These are phyloP conservation scores for Phoma sp. DNA, from an alignment of 2,329 filamentous ascomycete species.

Conservation along the genomic window DNA sequence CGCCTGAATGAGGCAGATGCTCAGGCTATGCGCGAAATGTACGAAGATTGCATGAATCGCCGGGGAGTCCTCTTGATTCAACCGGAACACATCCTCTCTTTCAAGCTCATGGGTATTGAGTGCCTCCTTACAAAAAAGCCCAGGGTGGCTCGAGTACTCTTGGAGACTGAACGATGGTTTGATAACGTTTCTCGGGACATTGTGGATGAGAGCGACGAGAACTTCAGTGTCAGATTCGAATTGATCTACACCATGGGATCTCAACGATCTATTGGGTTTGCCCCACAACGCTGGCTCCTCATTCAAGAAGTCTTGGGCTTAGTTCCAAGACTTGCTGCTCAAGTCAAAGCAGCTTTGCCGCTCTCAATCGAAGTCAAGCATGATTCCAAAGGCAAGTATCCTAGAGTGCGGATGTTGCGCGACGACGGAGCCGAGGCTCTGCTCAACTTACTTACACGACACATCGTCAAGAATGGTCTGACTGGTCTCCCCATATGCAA, in stretches of 20 bases:
- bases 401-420: conserved; percentile 59
- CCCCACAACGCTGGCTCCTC: conserved; percentile 64
- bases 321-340: conserved; percentile 44
- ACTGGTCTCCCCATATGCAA: conserved; percentile 54
- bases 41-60: conserved; percentile 55
- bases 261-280: conserved; percentile 60
- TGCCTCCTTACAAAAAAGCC: conserved; percentile 45
- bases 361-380: conserved; percentile 54
- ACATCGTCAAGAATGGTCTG: conserved; percentile 57
- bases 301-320: conserved; percentile 62
- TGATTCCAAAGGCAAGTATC: conserved; percentile 51
- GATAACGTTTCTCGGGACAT: conserved; percentile 60
- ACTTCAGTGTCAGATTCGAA: conserved; percentile 67
- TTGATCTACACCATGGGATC: conserved; percentile 68
- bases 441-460: conserved; percentile 30
- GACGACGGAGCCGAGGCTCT: conserved; percentile 45
- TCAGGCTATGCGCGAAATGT: conserved; percentile 48
- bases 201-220: conserved; percentile 72
- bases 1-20: conserved; percentile 44
- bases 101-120: conserved; percentile 69
- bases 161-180: conserved; percentile 57
- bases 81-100: conserved; percentile 70
- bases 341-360: conserved; percentile 44
- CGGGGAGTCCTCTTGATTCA: conserved; percentile 67
- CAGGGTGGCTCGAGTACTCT: conserved; percentile 43